Evolutionary conservation across 2,329 filamentous ascomycete species (phyloP).

Genomic region (Davidsoniella eucalypti): DNA sequence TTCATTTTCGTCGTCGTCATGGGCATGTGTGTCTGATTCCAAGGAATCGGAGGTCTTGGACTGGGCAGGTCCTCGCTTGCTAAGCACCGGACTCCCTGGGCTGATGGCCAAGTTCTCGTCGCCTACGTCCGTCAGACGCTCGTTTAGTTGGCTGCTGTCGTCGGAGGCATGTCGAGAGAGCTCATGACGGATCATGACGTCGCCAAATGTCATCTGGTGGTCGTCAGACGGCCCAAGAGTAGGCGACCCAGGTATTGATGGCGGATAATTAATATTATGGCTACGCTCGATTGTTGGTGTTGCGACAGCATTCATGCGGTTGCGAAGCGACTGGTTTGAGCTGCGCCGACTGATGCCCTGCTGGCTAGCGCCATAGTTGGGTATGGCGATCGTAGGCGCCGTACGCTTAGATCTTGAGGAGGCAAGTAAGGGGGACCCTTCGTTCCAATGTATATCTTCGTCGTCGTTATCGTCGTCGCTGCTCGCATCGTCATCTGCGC

Average conservation of each 20-base stretch:
- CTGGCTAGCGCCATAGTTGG: constrained; percentile 26
- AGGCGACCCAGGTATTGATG: constrained; percentile 49
- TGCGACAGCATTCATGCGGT: constrained; percentile 1
- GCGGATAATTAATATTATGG: constrained; percentile 53
- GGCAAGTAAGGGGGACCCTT: constrained; percentile 39
- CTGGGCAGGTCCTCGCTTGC: constrained; percentile 2
- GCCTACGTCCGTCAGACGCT: constrained; percentile 39
- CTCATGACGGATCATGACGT: constrained; percentile 55
- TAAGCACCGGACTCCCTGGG: constrained; percentile 20
- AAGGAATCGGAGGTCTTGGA: constrained; percentile 34
- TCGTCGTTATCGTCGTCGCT: constrained; percentile 27
- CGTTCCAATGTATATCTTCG: constrained; percentile 27
- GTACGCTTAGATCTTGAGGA: constrained; percentile 20
- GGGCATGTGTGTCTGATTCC: constrained; percentile 49
- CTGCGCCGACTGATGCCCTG: constrained; percentile 26
- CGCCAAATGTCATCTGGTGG: constrained; percentile 43
- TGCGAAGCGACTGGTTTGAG: constrained; percentile 33
- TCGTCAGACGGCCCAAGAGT: constrained; percentile 31
- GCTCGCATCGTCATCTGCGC: constrained; percentile 18
- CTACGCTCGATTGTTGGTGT: constrained; percentile 13
- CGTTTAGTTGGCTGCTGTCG: constrained; percentile 7
- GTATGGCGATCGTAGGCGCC: constrained; percentile 16
- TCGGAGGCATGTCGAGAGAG: constrained; percentile 17
- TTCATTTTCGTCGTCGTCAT: constrained; percentile 7
- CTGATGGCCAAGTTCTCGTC: constrained; percentile 89